Percentiles rank a stretch among this genome's conserved stretches.
These are phyloP conservation scores for Arthrobotrys pseudoclavata DNA, from an alignment of 2,329 filamentous ascomycete genomes.

Conservation along the genomic window DNA sequence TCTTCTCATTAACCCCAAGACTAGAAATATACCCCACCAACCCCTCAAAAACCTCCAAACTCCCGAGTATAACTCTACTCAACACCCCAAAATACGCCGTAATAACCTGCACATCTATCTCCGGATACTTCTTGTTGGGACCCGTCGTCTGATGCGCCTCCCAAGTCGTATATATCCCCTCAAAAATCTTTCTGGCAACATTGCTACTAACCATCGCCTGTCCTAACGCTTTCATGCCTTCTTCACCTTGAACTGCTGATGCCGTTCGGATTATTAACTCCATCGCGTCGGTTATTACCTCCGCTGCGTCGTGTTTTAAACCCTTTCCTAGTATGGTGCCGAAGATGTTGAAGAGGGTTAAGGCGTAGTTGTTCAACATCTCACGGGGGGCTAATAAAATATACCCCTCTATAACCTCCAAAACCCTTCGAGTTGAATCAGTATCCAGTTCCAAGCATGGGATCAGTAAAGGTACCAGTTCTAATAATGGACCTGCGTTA, in stretches of 20 bases:
- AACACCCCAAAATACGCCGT: constrained; percentile 89
- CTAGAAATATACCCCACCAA: constrained; percentile 61
- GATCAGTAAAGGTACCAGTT: constrained; percentile 75
- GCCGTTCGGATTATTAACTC: constrained; percentile 77
- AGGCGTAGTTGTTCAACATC: constrained; percentile 72
- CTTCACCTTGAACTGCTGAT: constrained; percentile 73
- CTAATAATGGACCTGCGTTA: constrained; percentile 74
- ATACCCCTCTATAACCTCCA: constrained; percentile 78
- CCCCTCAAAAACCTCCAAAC: constrained; percentile 77
- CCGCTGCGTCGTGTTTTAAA: constrained; percentile 70
- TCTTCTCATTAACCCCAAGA: constrained; percentile 63
- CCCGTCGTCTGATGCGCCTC: constrained; percentile 85
- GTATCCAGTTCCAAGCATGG: constrained; percentile 77
- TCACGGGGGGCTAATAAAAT: constrained; percentile 78
- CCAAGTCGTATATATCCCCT: constrained; percentile 77
- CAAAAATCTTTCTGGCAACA: constrained; percentile 75
- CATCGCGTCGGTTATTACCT: constrained; percentile 73
- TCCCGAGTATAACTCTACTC: constrained; percentile 76
- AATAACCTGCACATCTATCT: constrained; percentile 80
- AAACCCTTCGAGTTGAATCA: constrained; percentile 74
- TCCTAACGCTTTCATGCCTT: constrained; percentile 75
- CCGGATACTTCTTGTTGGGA: constrained; percentile 77
- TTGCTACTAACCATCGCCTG: constrained; percentile 76
- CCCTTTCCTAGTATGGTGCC: constrained; percentile 67
- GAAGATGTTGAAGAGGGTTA: constrained; percentile 69